Base-by-base conservation (phyloP, 306 rosid genomes). In the Lathyrus sativus region DNA sequence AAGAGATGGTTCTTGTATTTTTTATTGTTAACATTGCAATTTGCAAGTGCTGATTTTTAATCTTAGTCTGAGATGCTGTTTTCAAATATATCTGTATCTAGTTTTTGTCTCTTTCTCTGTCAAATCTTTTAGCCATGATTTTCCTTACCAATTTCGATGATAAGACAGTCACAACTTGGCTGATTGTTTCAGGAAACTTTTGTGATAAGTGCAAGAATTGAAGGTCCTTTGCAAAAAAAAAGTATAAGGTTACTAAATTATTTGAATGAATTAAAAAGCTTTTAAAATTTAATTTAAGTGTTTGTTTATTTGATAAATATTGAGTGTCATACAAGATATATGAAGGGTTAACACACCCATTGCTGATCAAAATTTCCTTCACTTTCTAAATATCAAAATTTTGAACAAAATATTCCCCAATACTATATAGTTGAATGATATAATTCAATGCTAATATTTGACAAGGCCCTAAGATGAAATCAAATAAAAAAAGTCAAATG, bases 1-100 rank as follows among this genome's bases (percentile, higher is more conserved):
- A 29, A 18, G 57, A 35, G 63, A 71, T 71, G 51, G 51, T 65
- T 81, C 59, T 58, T 77, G 75, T 41, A 55, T 3, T 56, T 54
- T 65, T 65, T 43, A 56, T 68, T 55, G 29, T 57, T 38, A 69
- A 13, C 43, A 56, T 46, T 68, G 31, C 39, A 9, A 19, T 49
- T 15, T 68, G 39, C 31, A 6, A 29, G 64, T 11, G 8, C 45
- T 3, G 14, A 72, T 41, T 63, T 9, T 44, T 39, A 12, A 57
- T 43, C 15, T 24, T 78, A 22, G 59, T 18, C 15, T 49, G 45
- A 13, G 58, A 29, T 60, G 67, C 7, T 49, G 18, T 66, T 10
- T 37, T 35, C 56, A 28, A 53, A 62, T 9, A 12, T 45, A 15
- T 45, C 4, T 22, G 14, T 18, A 22, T 45, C n/a, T 53, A 31